phyloP scores from a whole-genome alignment of 768 basidiomycete genomes.

The Panaeolus cyanescens region DNA sequence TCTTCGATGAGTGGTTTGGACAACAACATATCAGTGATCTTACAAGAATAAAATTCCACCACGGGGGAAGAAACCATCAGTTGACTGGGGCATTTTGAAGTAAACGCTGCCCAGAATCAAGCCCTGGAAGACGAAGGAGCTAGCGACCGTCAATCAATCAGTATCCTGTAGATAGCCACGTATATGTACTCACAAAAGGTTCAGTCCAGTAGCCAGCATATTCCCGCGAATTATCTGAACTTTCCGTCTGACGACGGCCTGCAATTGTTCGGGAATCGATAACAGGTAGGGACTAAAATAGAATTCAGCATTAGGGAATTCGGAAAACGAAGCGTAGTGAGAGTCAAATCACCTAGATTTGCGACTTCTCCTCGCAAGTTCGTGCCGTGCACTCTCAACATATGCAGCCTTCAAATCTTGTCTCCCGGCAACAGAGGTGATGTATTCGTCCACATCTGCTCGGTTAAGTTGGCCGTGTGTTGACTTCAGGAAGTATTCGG shows the following conservation, averaged over 20 bases:
- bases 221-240: constrained; percentile 47
- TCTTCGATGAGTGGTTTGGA: constrained; percentile 1
- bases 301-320: neutral
- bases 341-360: constrained; percentile 36
- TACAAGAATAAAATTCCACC: constrained; percentile 83
- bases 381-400: constrained; percentile 45
- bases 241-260: constrained; percentile 44
- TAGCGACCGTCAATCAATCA: constrained; percentile 19
- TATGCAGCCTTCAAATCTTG: constrained; percentile 44
- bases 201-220: constrained; percentile 36
- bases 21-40: neutral
- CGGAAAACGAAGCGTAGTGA: no score
- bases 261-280: constrained; percentile 44
- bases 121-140: constrained; percentile 53
- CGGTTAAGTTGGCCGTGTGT: constrained; percentile 40
- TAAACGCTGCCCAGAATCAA: constrained; percentile 67
- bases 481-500: constrained; percentile 44
- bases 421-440: constrained; percentile 43
- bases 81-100: constrained; percentile 52
- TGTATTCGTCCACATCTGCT: constrained; percentile 48
- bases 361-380: constrained; percentile 48
- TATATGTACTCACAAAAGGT: constrained; percentile 26
- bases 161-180: neutral
- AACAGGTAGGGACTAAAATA: constrained; percentile 43
- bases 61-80: constrained; percentile 70